phyloP scores from a whole-genome alignment of 208 protist species.

The Crithidia fasciculata region DNA sequence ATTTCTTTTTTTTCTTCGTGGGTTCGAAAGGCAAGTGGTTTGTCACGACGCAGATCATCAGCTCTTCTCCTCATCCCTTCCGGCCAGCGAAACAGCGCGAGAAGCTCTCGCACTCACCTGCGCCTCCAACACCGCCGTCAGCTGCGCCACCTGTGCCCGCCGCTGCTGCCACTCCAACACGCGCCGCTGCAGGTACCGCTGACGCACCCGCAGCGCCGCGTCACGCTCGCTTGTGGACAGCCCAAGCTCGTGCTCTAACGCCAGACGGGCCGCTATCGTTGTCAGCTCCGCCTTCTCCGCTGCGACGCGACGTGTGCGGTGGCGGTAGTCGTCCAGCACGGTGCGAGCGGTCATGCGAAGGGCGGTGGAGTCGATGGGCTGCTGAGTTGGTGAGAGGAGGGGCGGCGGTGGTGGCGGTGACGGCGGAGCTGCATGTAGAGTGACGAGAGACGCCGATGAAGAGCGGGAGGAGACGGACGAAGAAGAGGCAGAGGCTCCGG shows the following conservation, averaged over 20 bases:
- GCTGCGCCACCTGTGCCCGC: constrained; percentile 43
- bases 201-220: constrained; percentile 27
- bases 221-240: constrained; percentile 1
- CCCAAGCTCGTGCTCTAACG: background rate
- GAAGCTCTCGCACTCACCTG: constrained; percentile 4
- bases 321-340: constrained; percentile 21
- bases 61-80: background rate
- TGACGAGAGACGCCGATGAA: background rate
- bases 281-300: constrained; percentile 38
- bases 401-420: background rate
- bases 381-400: background rate
- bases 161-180: constrained; percentile 39
- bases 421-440: no score
- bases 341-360: constrained; percentile 12
- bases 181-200: constrained; percentile 31
- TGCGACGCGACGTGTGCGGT: background rate
- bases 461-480: no score
- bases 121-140: constrained; percentile 27
- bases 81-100: background rate
- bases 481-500: no score
- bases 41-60: background rate
- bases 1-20: background rate
- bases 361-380: background rate
- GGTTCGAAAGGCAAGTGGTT: no score
- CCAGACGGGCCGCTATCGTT: constrained; percentile 24